These are phyloP conservation scores for Mycena leptocephala DNA, from an alignment of 768 basidiomycete species.

Conservation along the genomic window DNA sequence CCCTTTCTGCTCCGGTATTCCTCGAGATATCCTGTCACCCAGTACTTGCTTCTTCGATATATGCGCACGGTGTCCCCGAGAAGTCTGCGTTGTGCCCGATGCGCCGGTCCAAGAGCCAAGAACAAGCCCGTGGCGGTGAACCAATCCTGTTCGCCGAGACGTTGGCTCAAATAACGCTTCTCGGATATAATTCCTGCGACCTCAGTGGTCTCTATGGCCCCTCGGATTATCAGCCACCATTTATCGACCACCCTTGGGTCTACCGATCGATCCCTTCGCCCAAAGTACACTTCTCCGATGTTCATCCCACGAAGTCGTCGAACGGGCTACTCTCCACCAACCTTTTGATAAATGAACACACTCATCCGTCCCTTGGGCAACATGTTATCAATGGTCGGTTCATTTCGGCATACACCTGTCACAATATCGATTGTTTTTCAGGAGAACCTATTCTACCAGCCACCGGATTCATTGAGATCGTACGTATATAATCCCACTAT, in stretches of 20 bases:
- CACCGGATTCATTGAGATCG: constrained; percentile 14
- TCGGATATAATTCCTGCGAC: not conserved
- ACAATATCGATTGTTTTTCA: not conserved
- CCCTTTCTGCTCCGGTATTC: constrained; percentile 38
- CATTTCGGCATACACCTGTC: not conserved
- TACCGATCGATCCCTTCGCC: not conserved
- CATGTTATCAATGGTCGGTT: constrained; percentile 15
- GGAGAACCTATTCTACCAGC: constrained; percentile 12
- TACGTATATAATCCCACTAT: too few relatives aligned
- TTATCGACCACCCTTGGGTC: not conserved
- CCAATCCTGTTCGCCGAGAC: not conserved
- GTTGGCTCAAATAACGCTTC: not conserved
- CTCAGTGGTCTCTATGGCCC: not conserved
- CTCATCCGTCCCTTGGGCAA: constrained; percentile 1
- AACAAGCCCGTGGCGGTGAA: not conserved
- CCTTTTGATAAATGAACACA: not conserved
- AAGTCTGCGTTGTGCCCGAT: constrained; percentile 43
- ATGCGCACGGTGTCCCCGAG: constrained; percentile 32
- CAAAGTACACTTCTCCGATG: not conserved
- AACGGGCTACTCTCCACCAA: not conserved
- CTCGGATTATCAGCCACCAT: not conserved
- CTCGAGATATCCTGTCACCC: constrained; percentile 59
- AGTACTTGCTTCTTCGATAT: constrained; percentile 52
- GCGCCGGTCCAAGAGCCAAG: constrained; percentile 41
- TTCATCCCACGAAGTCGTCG: too few relatives aligned